A percentile compares a stretch with the other conserved stretches of the same genome.
Conservation (phyloP, 768 basidiomycete species). For the Suillus sp. region DNA sequence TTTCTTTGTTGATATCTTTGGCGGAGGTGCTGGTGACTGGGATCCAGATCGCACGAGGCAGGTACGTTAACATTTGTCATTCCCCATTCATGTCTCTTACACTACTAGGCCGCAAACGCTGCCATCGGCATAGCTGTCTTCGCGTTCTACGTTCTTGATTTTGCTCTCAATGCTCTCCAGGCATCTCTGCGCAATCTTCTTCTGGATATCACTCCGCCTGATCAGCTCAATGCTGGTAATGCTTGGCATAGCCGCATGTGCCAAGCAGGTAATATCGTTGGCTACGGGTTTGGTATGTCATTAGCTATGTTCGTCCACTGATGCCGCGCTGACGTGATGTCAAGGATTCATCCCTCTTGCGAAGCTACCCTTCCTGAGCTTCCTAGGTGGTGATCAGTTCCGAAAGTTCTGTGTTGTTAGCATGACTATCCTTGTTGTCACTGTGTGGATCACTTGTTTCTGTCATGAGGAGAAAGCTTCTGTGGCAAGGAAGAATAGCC, state of each 20-base stretch:
- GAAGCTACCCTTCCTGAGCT: constrained; percentile 70
- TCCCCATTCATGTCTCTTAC: background rate
- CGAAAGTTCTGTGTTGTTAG: constrained; percentile 92
- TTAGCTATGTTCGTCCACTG: constrained; percentile 4
- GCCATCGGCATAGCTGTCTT: constrained; percentile 86
- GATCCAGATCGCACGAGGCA: constrained; percentile 69
- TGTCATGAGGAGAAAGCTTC: constrained; percentile 81
- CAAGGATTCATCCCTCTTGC: constrained; percentile 88
- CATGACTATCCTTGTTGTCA: constrained; percentile 73
- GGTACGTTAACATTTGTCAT: constrained; percentile 41
- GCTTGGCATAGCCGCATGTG: constrained; percentile 98
- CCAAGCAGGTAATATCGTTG: constrained; percentile 95
- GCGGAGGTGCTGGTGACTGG: constrained; percentile 82
- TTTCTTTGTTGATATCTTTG: constrained; percentile 75
- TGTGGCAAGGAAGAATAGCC: constrained; percentile 41
- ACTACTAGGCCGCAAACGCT: constrained; percentile 57
- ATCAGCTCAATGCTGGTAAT: constrained; percentile 91
- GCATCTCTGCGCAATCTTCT: constrained; percentile 92
- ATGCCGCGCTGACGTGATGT: constrained; percentile 15
- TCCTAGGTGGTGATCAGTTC: constrained; percentile 91
- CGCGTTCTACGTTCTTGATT: constrained; percentile 93
- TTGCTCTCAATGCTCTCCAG: constrained; percentile 95
- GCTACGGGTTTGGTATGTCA: constrained; percentile 82
- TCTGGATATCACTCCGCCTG: constrained; percentile 85
- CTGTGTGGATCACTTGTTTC: constrained; percentile 88